Evolutionary conservation across 192 early-diverging fungal species (phyloP).

Genomic region (Linnemannia zychae): DNA sequence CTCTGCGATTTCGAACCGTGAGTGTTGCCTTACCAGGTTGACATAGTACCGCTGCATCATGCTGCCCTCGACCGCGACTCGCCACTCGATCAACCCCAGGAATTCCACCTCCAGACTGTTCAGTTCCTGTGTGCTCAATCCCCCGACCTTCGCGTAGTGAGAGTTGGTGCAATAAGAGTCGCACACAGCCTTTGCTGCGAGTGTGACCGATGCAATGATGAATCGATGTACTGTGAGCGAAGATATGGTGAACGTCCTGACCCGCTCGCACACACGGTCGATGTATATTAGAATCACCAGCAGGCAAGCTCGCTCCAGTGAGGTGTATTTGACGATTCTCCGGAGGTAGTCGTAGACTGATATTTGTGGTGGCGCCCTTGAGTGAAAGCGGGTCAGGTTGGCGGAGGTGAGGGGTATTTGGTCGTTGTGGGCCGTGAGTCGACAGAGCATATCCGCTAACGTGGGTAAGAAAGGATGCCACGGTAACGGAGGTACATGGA

Average conservation of each 20-base stretch:
- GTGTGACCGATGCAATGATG: constrained; percentile 89
- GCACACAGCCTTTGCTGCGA: constrained; percentile 89
- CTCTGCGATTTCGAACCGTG: constrained; percentile 62
- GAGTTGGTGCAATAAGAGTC: constrained; percentile 97
- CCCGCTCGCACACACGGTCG: constrained; percentile 85
- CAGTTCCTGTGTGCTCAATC: constrained; percentile 92
- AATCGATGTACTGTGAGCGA: constrained; percentile 96
- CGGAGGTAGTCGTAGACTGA: constrained; percentile 89
- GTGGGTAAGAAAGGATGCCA: not conserved
- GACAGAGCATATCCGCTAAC: constrained; percentile 71
- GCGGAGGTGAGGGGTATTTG: constrained; percentile 69
- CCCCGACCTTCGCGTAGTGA: constrained; percentile 96
- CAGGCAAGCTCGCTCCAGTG: constrained; percentile 89
- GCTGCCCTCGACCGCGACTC: constrained; percentile 81
- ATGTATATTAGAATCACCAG: constrained; percentile 94
- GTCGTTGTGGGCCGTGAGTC: constrained; percentile 71
- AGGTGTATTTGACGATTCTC: constrained; percentile 93
- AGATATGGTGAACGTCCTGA: constrained; percentile 89
- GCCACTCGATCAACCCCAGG: constrained; percentile 91
- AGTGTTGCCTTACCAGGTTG: constrained; percentile 87
- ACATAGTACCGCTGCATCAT: constrained; percentile 93
- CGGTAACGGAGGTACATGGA: not conserved
- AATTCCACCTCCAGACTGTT: constrained; percentile 96
- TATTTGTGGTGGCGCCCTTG: constrained; percentile 90
- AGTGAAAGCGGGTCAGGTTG: constrained; percentile 95